Evolutionary conservation across 2,329 filamentous ascomycete genomes (phyloP), one percentile per base, ranked within the genome.

Genomic region (Chalaropsis thielavioides): DNA sequence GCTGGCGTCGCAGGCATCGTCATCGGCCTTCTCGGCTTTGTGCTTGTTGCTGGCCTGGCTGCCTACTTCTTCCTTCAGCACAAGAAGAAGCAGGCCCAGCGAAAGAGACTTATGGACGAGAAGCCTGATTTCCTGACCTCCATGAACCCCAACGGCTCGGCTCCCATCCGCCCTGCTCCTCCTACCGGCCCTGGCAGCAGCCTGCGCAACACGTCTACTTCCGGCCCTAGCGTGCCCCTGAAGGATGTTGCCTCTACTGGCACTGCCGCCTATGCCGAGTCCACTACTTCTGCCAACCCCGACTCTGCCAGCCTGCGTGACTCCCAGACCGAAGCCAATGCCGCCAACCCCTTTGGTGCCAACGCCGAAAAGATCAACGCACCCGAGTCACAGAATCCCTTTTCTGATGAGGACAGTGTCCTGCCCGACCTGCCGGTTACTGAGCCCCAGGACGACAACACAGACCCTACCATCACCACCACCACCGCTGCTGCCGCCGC

Each of bases 1-100:
- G 80, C 76, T 38, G 73, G 76, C 51, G 94, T 90, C 75, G 92
- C 90, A 54, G 94, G 94, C 67, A 82, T 96, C 68, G 90, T 87
- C 5, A 85, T 96, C 72, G 92, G 91, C 71, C 83, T 95, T 60
- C 75, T 96, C 40, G 79, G 87, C 6, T 83, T 83, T 61, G 70
- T 96, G 31, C 82, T 86, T 40, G 74, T 86, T 1, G 73, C 94
- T 31, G 83, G 84, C 38, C 77, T 85, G n/a, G 73, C 88, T 24
- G 78, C 88, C 22, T 87, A 90, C 72, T 85, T 95, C 73, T 73
- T 90, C 67, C 81, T 91, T 72, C 86, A 82, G 70, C 80, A 76
- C 70, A 83, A 84, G 72, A 89, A 87, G 79, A 89, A 87, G 80
- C 83, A 86, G 73, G 76, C 82, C 76, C 65, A 81, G 69, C 73